Evolutionary conservation across 805 yeast genomes (phyloP).

Genomic region (Sugiyamaella qingdaonensis): DNA sequence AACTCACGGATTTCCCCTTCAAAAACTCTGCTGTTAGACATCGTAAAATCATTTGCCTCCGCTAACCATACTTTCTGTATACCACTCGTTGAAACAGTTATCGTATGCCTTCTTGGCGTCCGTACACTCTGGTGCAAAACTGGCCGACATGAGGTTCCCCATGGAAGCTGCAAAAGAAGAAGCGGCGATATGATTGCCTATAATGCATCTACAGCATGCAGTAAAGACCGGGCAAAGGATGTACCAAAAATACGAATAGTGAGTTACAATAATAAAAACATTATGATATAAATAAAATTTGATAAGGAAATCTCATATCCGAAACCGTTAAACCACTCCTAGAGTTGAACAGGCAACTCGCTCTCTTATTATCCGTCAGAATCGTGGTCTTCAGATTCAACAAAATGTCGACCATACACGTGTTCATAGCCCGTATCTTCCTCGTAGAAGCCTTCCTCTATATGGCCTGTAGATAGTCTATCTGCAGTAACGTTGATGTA

Average conservation of each 20-base stretch:
- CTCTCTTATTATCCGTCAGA: background rate
- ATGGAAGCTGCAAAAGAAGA: slow-evolving; percentile 30
- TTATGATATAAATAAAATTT: no score
- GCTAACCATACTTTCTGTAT: slow-evolving; percentile 60
- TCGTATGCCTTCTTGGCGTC: slow-evolving; percentile 81
- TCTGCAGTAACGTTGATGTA: background rate
- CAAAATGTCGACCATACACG: background rate
- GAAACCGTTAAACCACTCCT: no score
- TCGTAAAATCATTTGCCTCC: background rate
- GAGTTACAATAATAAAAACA: background rate
- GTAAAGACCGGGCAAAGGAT: background rate
- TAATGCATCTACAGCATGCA: no score
- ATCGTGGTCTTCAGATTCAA: background rate
- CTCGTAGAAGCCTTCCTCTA: slow-evolving; percentile 1
- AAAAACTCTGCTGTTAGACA: slow-evolving; percentile 34
- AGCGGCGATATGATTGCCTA: background rate
- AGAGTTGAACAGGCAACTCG: no score
- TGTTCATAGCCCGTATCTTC: slow-evolving; percentile 1
- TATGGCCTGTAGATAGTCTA: background rate
- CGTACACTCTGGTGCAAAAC: slow-evolving; percentile 97
- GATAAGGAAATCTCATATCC: no score
- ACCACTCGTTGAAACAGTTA: slow-evolving; percentile 92
- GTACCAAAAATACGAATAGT: background rate
- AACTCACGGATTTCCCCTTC: slow-evolving; percentile 45
- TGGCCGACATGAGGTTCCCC: slow-evolving; percentile 76